A percentile compares a stretch with the other conserved stretches of the same genome.
These are phyloP conservation scores for Irpex sp. DNA, from an alignment of 1,284 basidiomycete genomes.

Conservation along the genomic window DNA sequence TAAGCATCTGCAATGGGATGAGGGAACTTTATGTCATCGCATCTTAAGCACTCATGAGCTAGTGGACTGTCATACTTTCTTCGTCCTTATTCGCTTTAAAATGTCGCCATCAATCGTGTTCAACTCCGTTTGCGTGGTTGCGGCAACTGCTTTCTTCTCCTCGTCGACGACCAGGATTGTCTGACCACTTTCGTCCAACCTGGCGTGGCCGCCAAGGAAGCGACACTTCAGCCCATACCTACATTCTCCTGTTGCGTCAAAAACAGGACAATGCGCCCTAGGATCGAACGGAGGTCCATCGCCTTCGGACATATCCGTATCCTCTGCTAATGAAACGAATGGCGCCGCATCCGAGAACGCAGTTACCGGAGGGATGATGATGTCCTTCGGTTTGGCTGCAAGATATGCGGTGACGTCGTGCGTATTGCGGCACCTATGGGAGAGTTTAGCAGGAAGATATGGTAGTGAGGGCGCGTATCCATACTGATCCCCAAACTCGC, in stretches of 20 bases:
- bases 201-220: conserved; percentile 78
- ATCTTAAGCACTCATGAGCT: not conserved
- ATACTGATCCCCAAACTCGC: conserved; percentile 63
- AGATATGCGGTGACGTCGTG: conserved; percentile 83
- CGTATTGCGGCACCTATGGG: conserved; percentile 69
- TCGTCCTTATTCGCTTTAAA: conserved; percentile 58
- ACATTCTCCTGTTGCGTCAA: conserved; percentile 75
- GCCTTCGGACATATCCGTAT: conserved; percentile 27
- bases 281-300: conserved; percentile 44
- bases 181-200: conserved; percentile 36
- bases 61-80: conserved; percentile 48
- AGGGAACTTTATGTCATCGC: conserved; percentile 48
- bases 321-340: conserved; percentile 39
- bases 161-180: conserved; percentile 50
- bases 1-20: conserved; percentile 69
- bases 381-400: conserved; percentile 70
- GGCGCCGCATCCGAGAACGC: conserved; percentile 43
- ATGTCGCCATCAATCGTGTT: conserved; percentile 66
- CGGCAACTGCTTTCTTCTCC: conserved; percentile 50
- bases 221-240: conserved; percentile 89
- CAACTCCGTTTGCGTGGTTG: conserved; percentile 60
- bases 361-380: conserved; percentile 50
- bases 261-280: conserved; percentile 68
- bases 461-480: conserved; percentile 23
- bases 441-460: not conserved